Percentiles rank a stretch among this genome's conserved stretches.
phyloP scores from a whole-genome alignment of 192 early-diverging fungal genomes.

The Podila horticola region DNA sequence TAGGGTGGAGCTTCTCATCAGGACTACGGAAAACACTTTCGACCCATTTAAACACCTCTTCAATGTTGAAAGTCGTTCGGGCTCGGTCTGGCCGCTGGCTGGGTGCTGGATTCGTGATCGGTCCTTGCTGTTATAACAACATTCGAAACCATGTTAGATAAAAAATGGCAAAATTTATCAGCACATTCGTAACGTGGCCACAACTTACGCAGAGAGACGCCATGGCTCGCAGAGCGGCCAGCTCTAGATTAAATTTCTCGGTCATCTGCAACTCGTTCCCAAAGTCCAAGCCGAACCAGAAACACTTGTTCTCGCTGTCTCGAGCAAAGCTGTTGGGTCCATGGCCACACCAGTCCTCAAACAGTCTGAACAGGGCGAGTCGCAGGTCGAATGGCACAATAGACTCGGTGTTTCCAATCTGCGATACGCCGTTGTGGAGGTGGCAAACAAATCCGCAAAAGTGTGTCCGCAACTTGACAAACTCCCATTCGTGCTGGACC shows the following conservation, averaged over 20 bases:
- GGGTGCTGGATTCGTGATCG: conserved; percentile 42
- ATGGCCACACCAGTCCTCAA: conserved; percentile 95
- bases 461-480: conserved; percentile 86
- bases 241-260: conserved; percentile 80
- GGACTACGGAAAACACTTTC: conserved; percentile 71
- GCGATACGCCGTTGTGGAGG: conserved; percentile 79
- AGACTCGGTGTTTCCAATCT: conserved; percentile 39
- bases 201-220: conserved; percentile 77
- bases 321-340: conserved; percentile 67
- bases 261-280: conserved; percentile 74
- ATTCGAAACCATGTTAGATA: background rate
- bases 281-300: conserved; percentile 78
- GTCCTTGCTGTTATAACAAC: conserved; percentile 49
- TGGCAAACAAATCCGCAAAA: conserved; percentile 91
- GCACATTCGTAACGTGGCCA: background rate
- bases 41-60: conserved; percentile 67
- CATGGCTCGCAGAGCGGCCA: conserved; percentile 89
- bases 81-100: conserved; percentile 14
- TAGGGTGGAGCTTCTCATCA: conserved; percentile 60
- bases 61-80: conserved; percentile 59
- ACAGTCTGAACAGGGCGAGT: conserved; percentile 78
- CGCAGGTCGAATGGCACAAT: conserved; percentile 86
- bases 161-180: background rate
- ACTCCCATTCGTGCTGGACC: conserved; percentile 87
- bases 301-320: conserved; percentile 64